Conservation (phyloP, 192 early-diverging fungal genomes). For the Pilobolus umbonatus region DNA sequence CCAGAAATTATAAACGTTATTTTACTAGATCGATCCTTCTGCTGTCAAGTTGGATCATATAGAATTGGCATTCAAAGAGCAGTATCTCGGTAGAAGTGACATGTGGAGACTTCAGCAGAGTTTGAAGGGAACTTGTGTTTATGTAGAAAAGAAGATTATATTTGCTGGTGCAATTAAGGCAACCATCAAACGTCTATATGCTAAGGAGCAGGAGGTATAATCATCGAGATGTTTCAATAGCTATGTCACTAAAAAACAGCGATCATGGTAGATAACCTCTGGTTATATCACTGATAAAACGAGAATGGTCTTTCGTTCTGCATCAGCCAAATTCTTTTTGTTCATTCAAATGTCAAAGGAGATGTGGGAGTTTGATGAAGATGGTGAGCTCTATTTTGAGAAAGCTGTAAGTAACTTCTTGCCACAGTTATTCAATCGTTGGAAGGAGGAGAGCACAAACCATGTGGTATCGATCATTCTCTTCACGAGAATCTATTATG, state of each 20-base stretch:
- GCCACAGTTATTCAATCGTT: slow-evolving; percentile 80
- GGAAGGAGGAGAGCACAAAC: slow-evolving; percentile 79
- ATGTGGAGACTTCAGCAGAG: slow-evolving; percentile 86
- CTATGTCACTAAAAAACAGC: no score
- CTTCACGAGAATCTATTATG: slow-evolving; percentile 85
- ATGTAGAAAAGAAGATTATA: slow-evolving; percentile 69
- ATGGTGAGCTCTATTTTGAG: slow-evolving; percentile 93
- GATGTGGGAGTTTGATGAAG: slow-evolving; percentile 98
- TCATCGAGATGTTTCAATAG: no score
- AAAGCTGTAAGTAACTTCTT: slow-evolving; percentile 88
- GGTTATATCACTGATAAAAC: slow-evolving; percentile 80
- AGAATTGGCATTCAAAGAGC: slow-evolving; percentile 83
- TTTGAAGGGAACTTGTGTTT: slow-evolving; percentile 66
- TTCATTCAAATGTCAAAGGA: slow-evolving; percentile 96
- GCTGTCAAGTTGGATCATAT: slow-evolving; percentile 72
- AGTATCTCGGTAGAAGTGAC: slow-evolving; percentile 87
- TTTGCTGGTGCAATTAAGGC: slow-evolving; percentile 70
- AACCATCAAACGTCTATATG: slow-evolving; percentile 75
- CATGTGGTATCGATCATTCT: slow-evolving; percentile 95
- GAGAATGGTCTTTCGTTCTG: slow-evolving; percentile 86
- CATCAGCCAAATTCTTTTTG: slow-evolving; percentile 90
- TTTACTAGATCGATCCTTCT: slow-evolving; percentile 57
- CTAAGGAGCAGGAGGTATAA: slow-evolving; percentile 56
- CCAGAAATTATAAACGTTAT: neutral
- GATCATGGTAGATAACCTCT: slow-evolving; percentile 66